Evolutionary conservation across 73 alveolate genomes (phyloP).

Genomic region (Paramecium tetraurelia): DNA sequence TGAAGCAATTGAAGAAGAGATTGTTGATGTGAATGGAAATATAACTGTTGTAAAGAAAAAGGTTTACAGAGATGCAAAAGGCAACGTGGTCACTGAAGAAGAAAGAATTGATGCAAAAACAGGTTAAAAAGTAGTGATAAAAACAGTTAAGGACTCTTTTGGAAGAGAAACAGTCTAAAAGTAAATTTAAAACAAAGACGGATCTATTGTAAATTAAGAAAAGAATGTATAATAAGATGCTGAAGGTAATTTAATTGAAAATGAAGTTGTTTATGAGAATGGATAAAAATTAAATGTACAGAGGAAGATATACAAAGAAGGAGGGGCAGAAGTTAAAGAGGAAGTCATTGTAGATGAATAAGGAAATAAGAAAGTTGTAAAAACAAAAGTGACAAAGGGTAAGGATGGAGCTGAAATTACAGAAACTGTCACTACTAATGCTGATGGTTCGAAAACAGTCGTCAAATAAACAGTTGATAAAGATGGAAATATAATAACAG

Average conservation of each 20-base stretch:
- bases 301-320: slow-evolving; percentile 27
- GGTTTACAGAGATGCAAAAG: slow-evolving; percentile 53
- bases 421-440: slow-evolving; percentile 36
- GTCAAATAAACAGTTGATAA: slow-evolving; percentile 52
- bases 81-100: slow-evolving; percentile 41
- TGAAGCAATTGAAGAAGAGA: slow-evolving; percentile 56
- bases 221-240: slow-evolving; percentile 49
- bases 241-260: slow-evolving; percentile 47
- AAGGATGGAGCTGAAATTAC: slow-evolving; percentile 56
- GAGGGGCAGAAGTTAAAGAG: slow-evolving; percentile 16
- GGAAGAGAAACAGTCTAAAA: slow-evolving; percentile 52
- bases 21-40: slow-evolving; percentile 55
- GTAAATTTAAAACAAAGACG: background rate
- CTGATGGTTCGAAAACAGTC: slow-evolving; percentile 49
- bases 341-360: slow-evolving; percentile 55
- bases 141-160: slow-evolving; percentile 30
- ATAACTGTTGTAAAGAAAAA: slow-evolving; percentile 44
- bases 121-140: slow-evolving; percentile 48
- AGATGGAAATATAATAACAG: slow-evolving; percentile 60
- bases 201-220: background rate
- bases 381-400: slow-evolving; percentile 43
- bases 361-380: slow-evolving; percentile 51
- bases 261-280: slow-evolving; percentile 37
- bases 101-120: slow-evolving; percentile 60
- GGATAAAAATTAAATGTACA: slow-evolving; percentile 7